Percentiles rank a stretch among this genome's conserved stretches.
phyloP scores from a whole-genome alignment of 768 basidiomycete genomes.

The Russula dissimulans region DNA sequence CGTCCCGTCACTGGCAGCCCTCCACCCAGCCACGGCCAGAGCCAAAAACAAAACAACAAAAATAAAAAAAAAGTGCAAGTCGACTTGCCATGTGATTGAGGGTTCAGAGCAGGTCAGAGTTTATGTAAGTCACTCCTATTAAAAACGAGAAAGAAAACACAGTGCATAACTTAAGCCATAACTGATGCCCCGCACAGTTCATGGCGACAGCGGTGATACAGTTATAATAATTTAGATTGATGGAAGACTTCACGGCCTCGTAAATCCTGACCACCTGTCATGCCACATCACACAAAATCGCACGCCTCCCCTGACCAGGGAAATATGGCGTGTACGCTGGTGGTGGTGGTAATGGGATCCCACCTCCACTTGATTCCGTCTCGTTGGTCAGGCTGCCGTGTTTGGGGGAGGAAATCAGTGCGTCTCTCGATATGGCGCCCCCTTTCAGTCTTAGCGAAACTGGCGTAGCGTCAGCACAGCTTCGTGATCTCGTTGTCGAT shows the following conservation, averaged over 20 bases:
- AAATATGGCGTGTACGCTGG: slow-evolving; percentile 11
- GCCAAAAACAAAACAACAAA: too few relatives aligned
- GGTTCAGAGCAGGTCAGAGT: too few relatives aligned
- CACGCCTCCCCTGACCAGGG: slow-evolving; percentile 9
- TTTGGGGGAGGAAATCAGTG: background rate
- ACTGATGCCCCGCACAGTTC: too few relatives aligned
- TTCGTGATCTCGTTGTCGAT: background rate
- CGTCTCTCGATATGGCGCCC: background rate
- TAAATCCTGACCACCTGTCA: background rate
- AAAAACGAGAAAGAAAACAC: too few relatives aligned
- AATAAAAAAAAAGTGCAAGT: too few relatives aligned
- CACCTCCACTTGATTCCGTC: background rate
- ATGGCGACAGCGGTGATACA: too few relatives aligned
- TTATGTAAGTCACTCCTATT: too few relatives aligned
- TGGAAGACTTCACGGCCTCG: background rate
- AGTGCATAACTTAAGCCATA: too few relatives aligned
- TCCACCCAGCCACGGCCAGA: too few relatives aligned
- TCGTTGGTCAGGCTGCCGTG: background rate
- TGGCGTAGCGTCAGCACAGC: background rate
- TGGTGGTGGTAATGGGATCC: slow-evolving; percentile 6
- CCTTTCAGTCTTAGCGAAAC: background rate
- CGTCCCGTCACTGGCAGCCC: too few relatives aligned
- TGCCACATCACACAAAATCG: background rate
- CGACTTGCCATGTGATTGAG: too few relatives aligned
- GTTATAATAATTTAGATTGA: background rate